Evolutionary conservation across 2,329 filamentous ascomycete genomes (phyloP).

Genomic region (Zymoseptoria brevis): DNA sequence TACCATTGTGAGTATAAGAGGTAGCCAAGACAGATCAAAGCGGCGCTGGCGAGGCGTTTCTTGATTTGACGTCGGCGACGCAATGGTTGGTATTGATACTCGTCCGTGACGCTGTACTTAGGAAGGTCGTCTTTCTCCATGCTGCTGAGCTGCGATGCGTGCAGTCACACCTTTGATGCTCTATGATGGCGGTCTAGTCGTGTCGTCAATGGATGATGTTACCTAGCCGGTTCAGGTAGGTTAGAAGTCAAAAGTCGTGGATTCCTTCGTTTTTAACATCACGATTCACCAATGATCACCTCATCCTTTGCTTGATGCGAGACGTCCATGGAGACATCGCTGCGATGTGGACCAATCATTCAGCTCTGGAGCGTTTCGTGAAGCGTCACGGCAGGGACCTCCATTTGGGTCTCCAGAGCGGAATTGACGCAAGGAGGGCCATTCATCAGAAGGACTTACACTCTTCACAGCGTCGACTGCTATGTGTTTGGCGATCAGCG

Average conservation of each 20-base stretch:
- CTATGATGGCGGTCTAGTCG: background rate
- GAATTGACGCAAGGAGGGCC: too few relatives aligned
- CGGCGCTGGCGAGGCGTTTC: background rate
- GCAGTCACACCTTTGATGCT: background rate
- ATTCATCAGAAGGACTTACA: too few relatives aligned
- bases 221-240: background rate
- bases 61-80: background rate
- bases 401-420: too few relatives aligned
- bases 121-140: slow-evolving; percentile 15
- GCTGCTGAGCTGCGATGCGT: background rate
- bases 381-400: too few relatives aligned
- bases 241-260: background rate
- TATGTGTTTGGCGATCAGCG: too few relatives aligned
- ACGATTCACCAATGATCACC: background rate
- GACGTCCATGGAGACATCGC: too few relatives aligned
- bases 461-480: too few relatives aligned
- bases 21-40: slow-evolving; percentile 3
- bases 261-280: background rate
- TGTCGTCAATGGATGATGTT: background rate
- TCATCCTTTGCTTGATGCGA: too few relatives aligned
- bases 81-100: background rate
- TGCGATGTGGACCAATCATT: too few relatives aligned
- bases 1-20: slow-evolving; percentile 5
- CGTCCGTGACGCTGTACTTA: slow-evolving; percentile 9
- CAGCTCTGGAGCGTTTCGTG: too few relatives aligned